phyloP scores from a whole-genome alignment of 306 rosid species.

The Cucumis melo region DNA sequence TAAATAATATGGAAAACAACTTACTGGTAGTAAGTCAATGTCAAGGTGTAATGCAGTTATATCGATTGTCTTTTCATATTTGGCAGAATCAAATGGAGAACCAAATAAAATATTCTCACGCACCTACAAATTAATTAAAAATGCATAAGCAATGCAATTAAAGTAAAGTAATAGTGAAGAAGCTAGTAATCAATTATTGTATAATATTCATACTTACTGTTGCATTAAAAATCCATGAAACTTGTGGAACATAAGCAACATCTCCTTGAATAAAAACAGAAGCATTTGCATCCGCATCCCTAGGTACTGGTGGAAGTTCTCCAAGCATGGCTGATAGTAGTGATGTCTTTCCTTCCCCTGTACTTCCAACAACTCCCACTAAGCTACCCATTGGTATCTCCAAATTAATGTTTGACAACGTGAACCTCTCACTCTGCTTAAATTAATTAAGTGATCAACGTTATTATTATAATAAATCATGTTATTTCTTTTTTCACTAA shows the following conservation, averaged over 20 bases:
- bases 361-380: no score
- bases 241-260: constrained; percentile 40
- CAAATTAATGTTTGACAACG: constrained; percentile 8
- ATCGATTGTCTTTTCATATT: constrained; percentile 23
- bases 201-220: not conserved
- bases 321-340: not conserved
- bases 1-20: not conserved
- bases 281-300: constrained; percentile 5
- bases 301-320: constrained; percentile 26
- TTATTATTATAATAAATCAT: no score
- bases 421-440: no score
- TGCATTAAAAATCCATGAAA: constrained; percentile 41
- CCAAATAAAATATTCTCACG: constrained; percentile 39
- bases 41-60: constrained; percentile 31
- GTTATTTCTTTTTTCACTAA: no score
- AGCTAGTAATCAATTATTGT: no score
- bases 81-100: constrained; percentile 16
- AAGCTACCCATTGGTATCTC: constrained; percentile 22
- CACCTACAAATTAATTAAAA: constrained; percentile 10
- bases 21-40: constrained; percentile 4
- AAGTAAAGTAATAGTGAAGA: no score
- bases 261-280: constrained; percentile 25
- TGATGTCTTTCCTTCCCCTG: no score
- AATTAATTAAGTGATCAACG: no score
- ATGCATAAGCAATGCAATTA: no score